Evolutionary conservation across 352 stramenopile species (phyloP), one percentile per base, ranked within the genome.

Genomic region (Phytophthora kernoviae): DNA sequence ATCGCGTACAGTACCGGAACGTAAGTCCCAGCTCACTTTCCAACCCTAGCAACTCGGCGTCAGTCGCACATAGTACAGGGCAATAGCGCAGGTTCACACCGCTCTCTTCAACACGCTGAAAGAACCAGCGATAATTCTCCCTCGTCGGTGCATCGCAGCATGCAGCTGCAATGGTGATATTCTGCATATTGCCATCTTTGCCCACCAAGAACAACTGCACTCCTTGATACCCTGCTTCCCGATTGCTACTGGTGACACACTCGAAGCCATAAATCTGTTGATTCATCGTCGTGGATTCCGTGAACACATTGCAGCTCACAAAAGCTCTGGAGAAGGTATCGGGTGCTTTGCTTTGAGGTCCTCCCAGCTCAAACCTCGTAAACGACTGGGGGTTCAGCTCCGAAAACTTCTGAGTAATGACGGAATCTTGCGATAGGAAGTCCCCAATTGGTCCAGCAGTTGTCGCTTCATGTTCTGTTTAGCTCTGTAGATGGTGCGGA

Each of bases 191-290:
- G 58, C 78, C 68, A 58, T 88, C 78, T 58, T 82, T 84, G 22
- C 75, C 75, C 1, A 84, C 32, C 14, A 88, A 48, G 20, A 79
- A 79, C 10, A 88, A 39, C 24, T 88, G 75, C 30, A 73, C 65
- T 0, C 73, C 75, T 15, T 80, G 59, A 41, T 81, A 86, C 22
- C 64, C 70, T 5, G 65, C 64, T 20, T 69, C 65, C 3, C 18
- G 39, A 50, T 78, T 59, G 60, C 32, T 22, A 52, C 61, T 65
- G 5, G 64, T 54, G 17, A 79, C 44, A n/a, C 64, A 74, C 11
- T 84, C 73, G 32, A 86, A 69, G 0, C 75, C 76, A 37, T 82
- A 79, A 30, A 88, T 65, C 56, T 84, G 79, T 55, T 86, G 79
- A 42, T 86, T 84, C 50, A 76, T 61, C 2, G 44, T 51, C 44